A percentile compares a stretch with the other conserved stretches of the same genome.
Evolutionary conservation across 2,329 filamentous ascomycete genomes (phyloP).

Genomic region (Hymenoscyphus occultus): DNA sequence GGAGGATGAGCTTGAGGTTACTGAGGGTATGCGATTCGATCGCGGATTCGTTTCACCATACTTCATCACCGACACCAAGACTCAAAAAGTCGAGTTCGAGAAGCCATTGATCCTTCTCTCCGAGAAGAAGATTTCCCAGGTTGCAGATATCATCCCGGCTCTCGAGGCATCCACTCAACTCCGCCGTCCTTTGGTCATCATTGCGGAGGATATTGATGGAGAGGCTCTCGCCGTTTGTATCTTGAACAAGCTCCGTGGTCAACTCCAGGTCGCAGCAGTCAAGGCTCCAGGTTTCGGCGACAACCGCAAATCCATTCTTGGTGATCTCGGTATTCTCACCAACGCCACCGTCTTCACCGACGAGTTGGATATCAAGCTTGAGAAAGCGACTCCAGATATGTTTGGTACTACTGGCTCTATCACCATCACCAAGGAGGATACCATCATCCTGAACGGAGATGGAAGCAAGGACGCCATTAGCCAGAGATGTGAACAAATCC

Average conservation of each 20-base stretch:
- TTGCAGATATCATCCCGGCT: constrained; percentile 97
- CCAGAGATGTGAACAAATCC: constrained; percentile 98
- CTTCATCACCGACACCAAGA: constrained; percentile 99
- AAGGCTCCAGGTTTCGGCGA: constrained; percentile 99
- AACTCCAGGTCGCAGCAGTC: constrained; percentile 96
- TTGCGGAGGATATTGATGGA: constrained; percentile 98
- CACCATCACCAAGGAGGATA: constrained; percentile 99
- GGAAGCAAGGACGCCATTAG: constrained; percentile 90
- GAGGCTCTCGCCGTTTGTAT: constrained; percentile 99
- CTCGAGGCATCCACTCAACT: constrained; percentile 95
- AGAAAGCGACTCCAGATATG: constrained; percentile 95
- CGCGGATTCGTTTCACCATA: constrained; percentile 97
- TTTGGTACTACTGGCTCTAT: constrained; percentile 96
- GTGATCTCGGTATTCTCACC: constrained; percentile 91
- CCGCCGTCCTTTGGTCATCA: constrained; percentile 94
- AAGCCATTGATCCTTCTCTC: constrained; percentile 98
- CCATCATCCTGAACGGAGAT: constrained; percentile 95
- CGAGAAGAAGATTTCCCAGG: constrained; percentile 99
- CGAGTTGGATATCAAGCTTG: constrained; percentile 97
- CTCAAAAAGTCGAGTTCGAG: constrained; percentile 99
- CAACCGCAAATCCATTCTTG: constrained; percentile 99
- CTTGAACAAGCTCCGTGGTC: constrained; percentile 99
- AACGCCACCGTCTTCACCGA: constrained; percentile 97
- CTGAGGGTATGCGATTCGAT: constrained; percentile 99
- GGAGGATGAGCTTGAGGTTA: constrained; percentile 95